Base-by-base conservation (phyloP, 2,329 filamentous ascomycete genomes). In the Alternaria triticina region DNA sequence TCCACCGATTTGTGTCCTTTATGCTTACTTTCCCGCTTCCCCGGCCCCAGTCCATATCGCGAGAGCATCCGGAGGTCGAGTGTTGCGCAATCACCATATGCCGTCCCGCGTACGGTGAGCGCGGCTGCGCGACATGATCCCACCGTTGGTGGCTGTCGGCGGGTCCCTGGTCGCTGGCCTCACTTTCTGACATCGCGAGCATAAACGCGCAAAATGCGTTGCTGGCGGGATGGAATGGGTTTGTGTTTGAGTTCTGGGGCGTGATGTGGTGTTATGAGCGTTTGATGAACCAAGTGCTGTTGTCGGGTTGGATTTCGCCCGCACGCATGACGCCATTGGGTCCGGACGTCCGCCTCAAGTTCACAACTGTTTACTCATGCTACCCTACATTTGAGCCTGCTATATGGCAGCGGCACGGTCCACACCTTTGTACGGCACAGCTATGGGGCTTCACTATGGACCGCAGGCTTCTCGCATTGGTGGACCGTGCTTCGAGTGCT, bases 81-180 rank as follows among this genome's bases (percentile, higher is more conserved):
- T 55, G 57, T 68, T 67, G 68, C 68, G 64, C 68, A 66, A 67
- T 70, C 59, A 58, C 28, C 40, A 58, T 49, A 58, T 59, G 57
- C 61, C 44, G 57, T 60, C 46, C 61, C 62, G 66, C 59, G 28
- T 61, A 55, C 52, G 54, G 51, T 62, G 43, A 30, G 20, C 45
- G 60, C 54, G 60, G 57, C 57, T 67, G 59, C 61, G 49, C 59
- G 64, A 63, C 54, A 59, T 58, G 61, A 25, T 36, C 61, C 44
- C 45, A 59, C 60, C 54, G 30, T 50, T 45, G 51, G 59, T 62
- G 55, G 61, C 58, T 54, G 58, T 30, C 44, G 20, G 46, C 15
- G 20, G 46, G 33, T n/a, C n/a, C 40, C 46, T 56, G 43, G 22
- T 23, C 28, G 47, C 44, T 36, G 45, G 28, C 51, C 54, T 50